These are phyloP conservation scores for Coemansia sp. DNA, from an alignment of 192 early-diverging fungal species.

Conservation along the genomic window DNA sequence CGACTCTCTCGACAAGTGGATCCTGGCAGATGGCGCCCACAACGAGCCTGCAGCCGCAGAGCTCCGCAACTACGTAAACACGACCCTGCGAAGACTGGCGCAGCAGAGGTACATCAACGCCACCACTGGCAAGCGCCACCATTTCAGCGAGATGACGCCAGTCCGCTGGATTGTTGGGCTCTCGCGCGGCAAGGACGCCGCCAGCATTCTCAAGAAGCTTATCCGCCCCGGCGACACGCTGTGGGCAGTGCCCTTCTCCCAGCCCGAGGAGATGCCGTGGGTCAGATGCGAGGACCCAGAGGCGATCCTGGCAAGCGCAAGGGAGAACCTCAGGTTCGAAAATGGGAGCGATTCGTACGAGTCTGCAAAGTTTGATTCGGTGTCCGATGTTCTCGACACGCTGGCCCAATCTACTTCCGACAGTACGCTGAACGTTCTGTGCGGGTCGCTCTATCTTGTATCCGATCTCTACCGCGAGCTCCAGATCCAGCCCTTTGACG, in stretches of 20 bases:
- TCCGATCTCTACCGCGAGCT: constrained; percentile 68
- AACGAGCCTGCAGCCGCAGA: constrained; percentile 72
- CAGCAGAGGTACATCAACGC: constrained; percentile 33
- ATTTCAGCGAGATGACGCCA: constrained; percentile 9
- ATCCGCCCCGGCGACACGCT: constrained; percentile 62
- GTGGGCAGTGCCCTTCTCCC: constrained; percentile 68
- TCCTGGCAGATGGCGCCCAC: constrained; percentile 92
- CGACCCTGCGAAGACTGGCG: constrained; percentile 32
- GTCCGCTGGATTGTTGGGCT: constrained; percentile 79
- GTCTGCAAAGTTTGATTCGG: constrained; percentile 21
- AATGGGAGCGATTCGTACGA: neutral
- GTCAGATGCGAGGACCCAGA: constrained; percentile 57
- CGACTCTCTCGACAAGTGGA: constrained; percentile 31
- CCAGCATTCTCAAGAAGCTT: constrained; percentile 60
- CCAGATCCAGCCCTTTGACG: constrained; percentile 31
- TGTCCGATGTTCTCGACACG: constrained; percentile 48
- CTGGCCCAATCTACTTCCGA: constrained; percentile 27
- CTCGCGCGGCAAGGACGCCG: constrained; percentile 67
- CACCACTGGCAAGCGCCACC: constrained; percentile 7
- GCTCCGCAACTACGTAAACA: constrained; percentile 68
- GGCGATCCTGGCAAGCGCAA: constrained; percentile 46
- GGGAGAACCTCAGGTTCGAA: constrained; percentile 10
- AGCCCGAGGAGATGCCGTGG: constrained; percentile 89
- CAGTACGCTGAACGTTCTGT: constrained; percentile 63
- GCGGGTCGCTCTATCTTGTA: constrained; percentile 85